Percentiles rank a stretch among this genome's conserved stretches.
Conservation (phyloP, 345 rosid species). For the Trapa bicornis region DNA sequence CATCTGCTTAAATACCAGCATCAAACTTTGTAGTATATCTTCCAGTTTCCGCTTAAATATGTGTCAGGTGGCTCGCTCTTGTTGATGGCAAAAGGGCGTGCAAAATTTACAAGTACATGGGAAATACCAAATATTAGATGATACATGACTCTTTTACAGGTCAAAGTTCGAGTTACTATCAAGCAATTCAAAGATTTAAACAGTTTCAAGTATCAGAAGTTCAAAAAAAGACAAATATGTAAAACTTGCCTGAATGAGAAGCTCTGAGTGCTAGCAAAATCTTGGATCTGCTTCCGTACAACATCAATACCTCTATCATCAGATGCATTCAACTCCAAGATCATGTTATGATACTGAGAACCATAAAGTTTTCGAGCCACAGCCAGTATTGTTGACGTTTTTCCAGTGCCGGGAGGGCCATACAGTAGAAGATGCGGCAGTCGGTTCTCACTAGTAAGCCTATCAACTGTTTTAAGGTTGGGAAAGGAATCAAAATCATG, state of each 20-base stretch:
- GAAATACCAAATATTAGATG: not conserved
- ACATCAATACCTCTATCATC: conserved; percentile 95
- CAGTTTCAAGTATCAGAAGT: not conserved
- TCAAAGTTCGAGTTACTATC: not conserved
- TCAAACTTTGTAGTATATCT: not conserved
- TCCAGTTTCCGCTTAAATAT: not conserved
- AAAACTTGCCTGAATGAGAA: conserved; percentile 59
- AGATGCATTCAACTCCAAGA: conserved; percentile 88
- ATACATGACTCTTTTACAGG: not conserved
- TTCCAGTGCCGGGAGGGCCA: conserved; percentile 98
- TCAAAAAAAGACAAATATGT: not conserved
- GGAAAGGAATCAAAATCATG: not conserved
- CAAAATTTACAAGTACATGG: not conserved
- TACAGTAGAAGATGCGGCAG: conserved; percentile 85
- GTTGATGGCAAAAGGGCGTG: not conserved
- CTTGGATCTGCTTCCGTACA: conserved; percentile 88
- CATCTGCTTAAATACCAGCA: not conserved
- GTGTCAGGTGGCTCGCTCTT: too few species aligned
- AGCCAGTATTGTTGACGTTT: conserved; percentile 97
- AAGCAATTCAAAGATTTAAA: not conserved
- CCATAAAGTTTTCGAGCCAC: conserved; percentile 94
- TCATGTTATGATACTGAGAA: conserved; percentile 76
- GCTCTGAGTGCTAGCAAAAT: conserved; percentile 97
- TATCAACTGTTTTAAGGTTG: conserved; percentile 50
- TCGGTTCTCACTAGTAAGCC: conserved; percentile 84